Base-by-base conservation (phyloP, 108 stramenopile species). In the Nitzschia putrida region DNA sequence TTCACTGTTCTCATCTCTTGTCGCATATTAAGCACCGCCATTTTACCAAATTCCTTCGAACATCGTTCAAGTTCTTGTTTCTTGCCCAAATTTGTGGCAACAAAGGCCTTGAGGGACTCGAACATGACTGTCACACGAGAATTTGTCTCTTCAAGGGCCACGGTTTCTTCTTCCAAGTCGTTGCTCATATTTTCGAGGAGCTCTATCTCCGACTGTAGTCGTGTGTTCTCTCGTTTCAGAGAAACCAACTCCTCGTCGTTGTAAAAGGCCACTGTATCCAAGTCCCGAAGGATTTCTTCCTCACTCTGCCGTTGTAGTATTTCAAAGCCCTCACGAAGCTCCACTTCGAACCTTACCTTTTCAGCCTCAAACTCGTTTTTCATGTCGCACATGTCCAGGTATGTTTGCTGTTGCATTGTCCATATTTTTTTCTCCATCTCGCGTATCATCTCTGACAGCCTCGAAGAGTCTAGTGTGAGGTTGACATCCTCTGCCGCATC, bases 121-220 rank as follows among this genome's bases (percentile, higher is more conserved):
- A 63, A 63, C 61, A 63, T 63, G 44, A 8, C 44, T 39, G 40
- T 47, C 18, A 63, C 24, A 21, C 44, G 16, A 12, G 37, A 41
- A 25, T 63, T 63, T 11, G 37, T 47, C 14, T 16, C 44, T 20
- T 44, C 29, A 2, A 63, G 44, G 2, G 25, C 40, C 9, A 44
- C 43, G 22, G 12, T 10, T 63, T 63, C 61, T 47, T 63, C 22
- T 47, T 63, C 61, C 24, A 47, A 9, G 2, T 63, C 61, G 2
- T 11, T 44, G 13, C 43, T 44, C 44, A 63, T 45, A 12, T 47
- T 43, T 63, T 47, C 61, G 20, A 63, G 11, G 20, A 47, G 40
- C 37, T 13, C 21, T 13, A 63, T 47, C 22, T 63, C 61, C 9
- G 44, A 12, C 8, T 11, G 20, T n/a, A 63, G 23, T 5, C 11